Evolutionary conservation across 1,284 basidiomycete species (phyloP).

Genomic region (Ganoderma meredithae): DNA sequence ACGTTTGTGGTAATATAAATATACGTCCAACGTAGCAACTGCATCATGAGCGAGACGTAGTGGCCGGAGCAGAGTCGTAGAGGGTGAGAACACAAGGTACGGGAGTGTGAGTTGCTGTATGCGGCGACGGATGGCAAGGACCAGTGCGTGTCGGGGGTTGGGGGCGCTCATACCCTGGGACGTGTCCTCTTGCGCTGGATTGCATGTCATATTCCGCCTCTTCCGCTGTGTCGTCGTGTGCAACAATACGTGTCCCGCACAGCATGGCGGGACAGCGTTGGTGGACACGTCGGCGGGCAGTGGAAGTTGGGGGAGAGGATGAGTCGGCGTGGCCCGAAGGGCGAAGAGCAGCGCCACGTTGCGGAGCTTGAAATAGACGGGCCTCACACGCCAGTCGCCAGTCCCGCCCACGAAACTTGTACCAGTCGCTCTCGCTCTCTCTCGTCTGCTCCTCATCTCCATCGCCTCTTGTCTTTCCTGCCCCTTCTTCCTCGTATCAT

Average conservation of each 20-base stretch:
- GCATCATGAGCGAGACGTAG: background rate
- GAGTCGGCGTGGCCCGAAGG: conserved; percentile 14
- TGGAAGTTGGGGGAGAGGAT: background rate
- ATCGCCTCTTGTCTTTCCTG: conserved; percentile 28
- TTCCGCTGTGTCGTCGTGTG: background rate
- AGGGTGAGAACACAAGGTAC: background rate
- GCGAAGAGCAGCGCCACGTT: conserved; percentile 35
- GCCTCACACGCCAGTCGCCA: conserved; percentile 33
- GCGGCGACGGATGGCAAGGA: background rate
- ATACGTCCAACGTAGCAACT: background rate
- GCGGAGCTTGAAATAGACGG: conserved; percentile 38
- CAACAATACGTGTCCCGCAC: background rate
- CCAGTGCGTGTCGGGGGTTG: background rate
- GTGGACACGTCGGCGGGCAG: background rate
- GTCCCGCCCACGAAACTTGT: conserved; percentile 31
- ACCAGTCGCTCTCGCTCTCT: conserved; percentile 33
- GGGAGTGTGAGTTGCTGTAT: background rate
- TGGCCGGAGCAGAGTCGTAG: background rate
- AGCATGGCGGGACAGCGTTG: background rate
- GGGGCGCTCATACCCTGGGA: background rate
- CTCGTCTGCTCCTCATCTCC: conserved; percentile 31
- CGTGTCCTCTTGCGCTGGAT: background rate
- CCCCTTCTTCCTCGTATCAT: conserved; percentile 27
- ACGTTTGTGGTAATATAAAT: background rate
- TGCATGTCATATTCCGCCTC: background rate